Conservation (phyloP, 2,329 filamentous ascomycete species). For the Fusarium floridanum region DNA sequence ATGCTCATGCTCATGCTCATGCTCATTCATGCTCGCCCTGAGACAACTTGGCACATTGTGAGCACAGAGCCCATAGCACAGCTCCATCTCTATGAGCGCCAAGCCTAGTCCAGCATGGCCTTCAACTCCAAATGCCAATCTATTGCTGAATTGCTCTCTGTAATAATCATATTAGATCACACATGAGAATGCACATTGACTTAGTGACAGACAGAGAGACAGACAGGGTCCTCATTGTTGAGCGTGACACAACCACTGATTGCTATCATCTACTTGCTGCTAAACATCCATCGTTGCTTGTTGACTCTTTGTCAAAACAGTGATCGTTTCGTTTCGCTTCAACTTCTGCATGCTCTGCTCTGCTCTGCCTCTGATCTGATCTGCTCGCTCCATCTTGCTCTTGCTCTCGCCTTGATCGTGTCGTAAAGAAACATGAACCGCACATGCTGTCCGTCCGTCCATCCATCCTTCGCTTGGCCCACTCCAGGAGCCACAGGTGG, state of each 20-base stretch:
- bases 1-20: not conserved
- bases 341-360: not conserved
- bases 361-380: not conserved
- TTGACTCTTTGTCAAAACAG: not conserved
- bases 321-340: not conserved
- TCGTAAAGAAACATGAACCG: conserved; percentile 10
- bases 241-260: not conserved
- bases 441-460: not conserved
- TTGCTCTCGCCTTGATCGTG: not conserved
- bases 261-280: conserved; percentile 2
- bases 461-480: conserved; percentile 1
- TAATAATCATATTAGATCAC: not conserved
- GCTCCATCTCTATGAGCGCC: not conserved
- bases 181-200: not conserved
- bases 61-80: not conserved
- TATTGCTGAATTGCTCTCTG: not conserved
- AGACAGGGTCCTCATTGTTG: not conserved
- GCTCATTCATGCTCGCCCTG: not conserved
- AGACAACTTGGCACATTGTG: conserved; percentile 6
- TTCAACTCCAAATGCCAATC: not conserved
- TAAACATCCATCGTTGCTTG: conserved; percentile 1
- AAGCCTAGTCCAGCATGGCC: not conserved
- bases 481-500: conserved; percentile 1
- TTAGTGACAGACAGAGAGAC: not conserved
- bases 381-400: not conserved